Base-by-base conservation (phyloP, 1,284 basidiomycete species). In the Trametes versicolor region DNA sequence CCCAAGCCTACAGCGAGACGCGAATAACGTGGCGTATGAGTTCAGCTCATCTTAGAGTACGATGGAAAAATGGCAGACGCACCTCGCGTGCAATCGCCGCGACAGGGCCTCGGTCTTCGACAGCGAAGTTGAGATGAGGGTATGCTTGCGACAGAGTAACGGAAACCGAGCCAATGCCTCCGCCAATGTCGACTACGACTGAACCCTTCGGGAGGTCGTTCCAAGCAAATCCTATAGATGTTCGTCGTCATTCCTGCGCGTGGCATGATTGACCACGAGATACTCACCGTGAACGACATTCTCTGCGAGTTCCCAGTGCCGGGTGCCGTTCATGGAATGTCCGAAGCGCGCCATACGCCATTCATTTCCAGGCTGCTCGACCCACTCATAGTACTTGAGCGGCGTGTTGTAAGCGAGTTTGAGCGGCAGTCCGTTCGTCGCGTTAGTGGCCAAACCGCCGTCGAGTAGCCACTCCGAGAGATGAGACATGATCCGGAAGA, bases 131-230 rank as follows among this genome's bases (percentile, higher is more conserved):
- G 51, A 90, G 71, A 4, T 80, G 79, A 10, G 81, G 75, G 64
- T 87, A 87, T 7, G 84, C 81, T 48, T 83, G 81, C 23, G 87
- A 88, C 32, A 93, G 82, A 39, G 86, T 67, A 82, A 93, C 86
- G 19, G 83, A 86, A 0, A 87, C 87, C 23, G 87, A 87, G 7
- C 91, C 91, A 45, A 91, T 87, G 0, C 91, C 91, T 3, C 91
- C 90, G 0, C 91, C 91, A 2, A 93, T 90, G 67, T 93, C 91
- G 4, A 93, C 86, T 32, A 93, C 78, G 7, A 85, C 76, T 36
- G 70, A 58, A 27, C 83, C 83, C 36, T 72, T 75, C 6, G 83
- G 81, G 23, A 93, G 80, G 12, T 82, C 79, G 19, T 79, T 76
- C 87, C 91, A 92, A 62, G 88, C 85, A 71, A 90, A 91, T 15